phyloP scores from a whole-genome alignment of 306 rosid species.

The Psophocarpus tetragonolobus region DNA sequence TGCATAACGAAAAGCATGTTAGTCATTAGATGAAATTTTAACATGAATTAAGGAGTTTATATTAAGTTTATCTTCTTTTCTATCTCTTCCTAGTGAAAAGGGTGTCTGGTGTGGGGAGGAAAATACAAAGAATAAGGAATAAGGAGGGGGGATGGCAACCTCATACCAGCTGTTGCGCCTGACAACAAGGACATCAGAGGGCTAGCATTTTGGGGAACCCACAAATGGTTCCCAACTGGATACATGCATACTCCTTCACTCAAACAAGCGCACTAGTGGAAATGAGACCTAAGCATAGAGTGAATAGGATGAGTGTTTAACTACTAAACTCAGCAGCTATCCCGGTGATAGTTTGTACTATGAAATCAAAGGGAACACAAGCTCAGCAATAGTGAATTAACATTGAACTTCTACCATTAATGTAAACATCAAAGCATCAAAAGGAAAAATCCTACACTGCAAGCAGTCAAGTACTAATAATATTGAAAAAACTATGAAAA shows the following conservation, averaged over 20 bases:
- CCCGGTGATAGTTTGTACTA: background rate
- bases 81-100: background rate
- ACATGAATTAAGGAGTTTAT: background rate
- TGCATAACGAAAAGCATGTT: constrained; percentile 6
- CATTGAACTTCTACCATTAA: background rate
- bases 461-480: background rate
- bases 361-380: constrained; percentile 2
- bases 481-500: background rate
- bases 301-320: constrained; percentile 19
- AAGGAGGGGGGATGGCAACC: constrained; percentile 4
- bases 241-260: constrained; percentile 19
- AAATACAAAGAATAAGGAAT: background rate
- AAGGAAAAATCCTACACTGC: background rate
- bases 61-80: background rate
- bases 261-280: constrained; percentile 22
- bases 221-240: constrained; percentile 17
- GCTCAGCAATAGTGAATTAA: background rate
- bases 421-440: background rate
- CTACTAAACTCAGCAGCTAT: background rate
- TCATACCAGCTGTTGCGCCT: background rate
- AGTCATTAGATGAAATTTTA: background rate
- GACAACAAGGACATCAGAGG: constrained; percentile 1
- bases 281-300: constrained; percentile 22
- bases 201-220: constrained; percentile 25
- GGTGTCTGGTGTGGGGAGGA: background rate